A percentile compares a stretch with the other conserved stretches of the same genome.
Evolutionary conservation across 1,284 basidiomycete species (phyloP).

Genomic region (Sanguinoderma infundibulare): DNA sequence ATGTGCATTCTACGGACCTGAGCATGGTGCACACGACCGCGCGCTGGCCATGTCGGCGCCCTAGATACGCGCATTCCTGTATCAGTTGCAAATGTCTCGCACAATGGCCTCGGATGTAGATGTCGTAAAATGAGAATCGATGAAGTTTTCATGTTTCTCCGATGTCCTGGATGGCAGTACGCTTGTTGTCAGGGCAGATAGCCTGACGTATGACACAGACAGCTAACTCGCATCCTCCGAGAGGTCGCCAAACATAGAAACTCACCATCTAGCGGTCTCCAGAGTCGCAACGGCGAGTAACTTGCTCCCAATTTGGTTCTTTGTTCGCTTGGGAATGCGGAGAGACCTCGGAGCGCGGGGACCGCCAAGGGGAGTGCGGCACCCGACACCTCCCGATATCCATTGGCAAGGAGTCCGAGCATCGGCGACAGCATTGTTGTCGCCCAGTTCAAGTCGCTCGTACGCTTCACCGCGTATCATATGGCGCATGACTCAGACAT

Average conservation of each 20-base stretch:
- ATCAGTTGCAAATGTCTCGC: neutral
- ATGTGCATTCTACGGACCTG: neutral
- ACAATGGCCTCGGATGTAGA: neutral
- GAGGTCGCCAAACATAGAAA: neutral
- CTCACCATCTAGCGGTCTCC: too few species aligned
- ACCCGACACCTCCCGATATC: too few species aligned
- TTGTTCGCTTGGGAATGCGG: conserved; percentile 7
- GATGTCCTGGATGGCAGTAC: neutral
- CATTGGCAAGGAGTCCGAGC: too few species aligned
- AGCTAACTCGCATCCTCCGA: neutral
- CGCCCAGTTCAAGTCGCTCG: too few species aligned
- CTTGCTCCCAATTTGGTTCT: too few species aligned
- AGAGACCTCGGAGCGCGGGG: conserved; percentile 18
- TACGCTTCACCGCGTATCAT: too few species aligned
- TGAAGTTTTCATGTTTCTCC: neutral
- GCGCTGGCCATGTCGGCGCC: conserved; percentile 1
- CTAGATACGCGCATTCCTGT: conserved; percentile 4
- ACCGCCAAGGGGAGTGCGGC: too few species aligned
- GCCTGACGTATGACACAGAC: neutral
- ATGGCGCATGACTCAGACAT: too few species aligned
- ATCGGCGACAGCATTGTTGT: too few species aligned
- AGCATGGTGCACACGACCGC: neutral
- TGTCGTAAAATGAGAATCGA: neutral
- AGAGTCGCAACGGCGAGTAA: too few species aligned
- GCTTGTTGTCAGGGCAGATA: neutral